Conservation (phyloP, 2,329 filamentous ascomycete species). For the Trichoderma harzianum region DNA sequence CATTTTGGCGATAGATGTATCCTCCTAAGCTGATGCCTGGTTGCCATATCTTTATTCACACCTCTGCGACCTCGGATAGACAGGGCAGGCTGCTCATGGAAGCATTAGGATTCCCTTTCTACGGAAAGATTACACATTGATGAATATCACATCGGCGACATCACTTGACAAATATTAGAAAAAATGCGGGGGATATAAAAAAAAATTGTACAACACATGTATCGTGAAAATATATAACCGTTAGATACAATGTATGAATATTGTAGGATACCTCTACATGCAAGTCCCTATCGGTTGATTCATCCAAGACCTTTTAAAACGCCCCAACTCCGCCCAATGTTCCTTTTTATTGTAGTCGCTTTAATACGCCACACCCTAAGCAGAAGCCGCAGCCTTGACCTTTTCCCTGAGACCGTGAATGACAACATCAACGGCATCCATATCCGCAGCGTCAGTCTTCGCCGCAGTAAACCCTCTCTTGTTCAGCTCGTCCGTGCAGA, state of each 20-base stretch:
- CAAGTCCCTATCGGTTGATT: not conserved
- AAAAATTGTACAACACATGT: conserved; percentile 35
- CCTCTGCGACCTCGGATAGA: conserved; percentile 77
- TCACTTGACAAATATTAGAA: not conserved
- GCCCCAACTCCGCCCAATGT: conserved; percentile 39
- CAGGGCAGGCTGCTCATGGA: conserved; percentile 71
- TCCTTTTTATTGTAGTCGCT: not conserved
- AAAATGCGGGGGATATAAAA: conserved; percentile 26
- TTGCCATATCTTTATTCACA: conserved; percentile 79
- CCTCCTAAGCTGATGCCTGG: conserved; percentile 74
- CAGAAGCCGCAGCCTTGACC: conserved; percentile 32
- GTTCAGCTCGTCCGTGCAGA: conserved; percentile 58
- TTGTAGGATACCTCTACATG: not conserved
- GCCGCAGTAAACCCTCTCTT: conserved; percentile 53
- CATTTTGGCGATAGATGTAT: conserved; percentile 47
- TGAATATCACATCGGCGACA: not conserved
- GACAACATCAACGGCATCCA: conserved; percentile 78
- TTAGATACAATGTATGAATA: conserved; percentile 11
- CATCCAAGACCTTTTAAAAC: not conserved
- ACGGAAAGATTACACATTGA: conserved; percentile 62
- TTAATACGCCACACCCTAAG: not conserved
- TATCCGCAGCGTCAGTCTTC: conserved; percentile 76
- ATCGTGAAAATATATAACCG: conserved; percentile 26
- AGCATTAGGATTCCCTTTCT: conserved; percentile 61
- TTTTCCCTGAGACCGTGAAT: conserved; percentile 64